A percentile compares a stretch with the other conserved stretches of the same genome.
Evolutionary conservation across 164 flowering plant species (phyloP).

Genomic region (Berberis thunbergii): DNA sequence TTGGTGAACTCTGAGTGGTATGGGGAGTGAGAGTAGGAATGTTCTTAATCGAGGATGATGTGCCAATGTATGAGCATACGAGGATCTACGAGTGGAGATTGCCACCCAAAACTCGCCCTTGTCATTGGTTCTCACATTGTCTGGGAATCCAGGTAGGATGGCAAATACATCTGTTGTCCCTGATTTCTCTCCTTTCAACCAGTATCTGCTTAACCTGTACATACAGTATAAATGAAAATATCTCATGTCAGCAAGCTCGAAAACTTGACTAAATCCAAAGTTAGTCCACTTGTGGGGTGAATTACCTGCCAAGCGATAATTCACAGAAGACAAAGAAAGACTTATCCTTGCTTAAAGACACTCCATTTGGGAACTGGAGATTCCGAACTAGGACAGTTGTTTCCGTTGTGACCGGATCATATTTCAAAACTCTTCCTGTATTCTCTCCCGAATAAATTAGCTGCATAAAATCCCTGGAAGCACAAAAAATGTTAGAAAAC

Average conservation of each 20-base stretch:
- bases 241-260: too few species aligned
- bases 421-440: slow-evolving; percentile 77
- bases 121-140: slow-evolving; percentile 75
- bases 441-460: slow-evolving; percentile 70
- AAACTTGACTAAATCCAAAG: too few species aligned
- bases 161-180: slow-evolving; percentile 69
- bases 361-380: slow-evolving; percentile 76
- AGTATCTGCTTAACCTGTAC: slow-evolving; percentile 30
- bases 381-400: slow-evolving; percentile 55
- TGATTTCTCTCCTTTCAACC: slow-evolving; percentile 86
- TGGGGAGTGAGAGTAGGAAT: slow-evolving; percentile 60
- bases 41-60: slow-evolving; percentile 42
- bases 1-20: slow-evolving; percentile 40
- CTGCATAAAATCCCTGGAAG: slow-evolving; percentile 72
- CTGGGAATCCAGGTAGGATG: slow-evolving; percentile 74
- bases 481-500: slow-evolving; percentile 3
- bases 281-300: too few species aligned
- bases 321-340: slow-evolving; percentile 70
- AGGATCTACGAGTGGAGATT: slow-evolving; percentile 43
- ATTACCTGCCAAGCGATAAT: slow-evolving; percentile 54
- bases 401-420: slow-evolving; percentile 55
- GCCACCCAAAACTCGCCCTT: slow-evolving; percentile 95
- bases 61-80: slow-evolving; percentile 25
- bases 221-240: background rate
- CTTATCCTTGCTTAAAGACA: slow-evolving; percentile 74